A percentile compares a stretch with the other conserved stretches of the same genome.
Conservation (phyloP, 352 stramenopile genomes). For the Globisporangium mamillatum region DNA sequence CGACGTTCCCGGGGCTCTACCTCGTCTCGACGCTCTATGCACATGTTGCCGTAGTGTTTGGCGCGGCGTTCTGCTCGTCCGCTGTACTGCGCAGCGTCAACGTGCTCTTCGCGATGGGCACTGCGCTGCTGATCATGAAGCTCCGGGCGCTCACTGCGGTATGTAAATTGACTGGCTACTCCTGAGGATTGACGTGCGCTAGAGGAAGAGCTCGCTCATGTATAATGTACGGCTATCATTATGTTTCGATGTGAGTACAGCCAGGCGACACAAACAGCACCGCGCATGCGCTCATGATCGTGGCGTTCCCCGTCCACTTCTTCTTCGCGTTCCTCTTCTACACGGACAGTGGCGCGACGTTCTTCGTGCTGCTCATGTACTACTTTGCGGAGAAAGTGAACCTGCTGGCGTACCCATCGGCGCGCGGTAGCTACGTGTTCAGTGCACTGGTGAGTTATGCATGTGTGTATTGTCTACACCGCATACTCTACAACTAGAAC, state of each 20-base stretch:
- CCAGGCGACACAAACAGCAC: constrained; percentile 41
- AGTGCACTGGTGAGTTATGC: constrained; percentile 51
- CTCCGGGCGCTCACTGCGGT: constrained; percentile 44
- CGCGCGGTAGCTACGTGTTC: constrained; percentile 39
- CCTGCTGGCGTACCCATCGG: constrained; percentile 30
- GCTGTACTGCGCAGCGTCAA: constrained; percentile 72
- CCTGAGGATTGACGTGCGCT: background rate
- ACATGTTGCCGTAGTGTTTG: constrained; percentile 18
- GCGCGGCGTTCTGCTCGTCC: constrained; percentile 47
- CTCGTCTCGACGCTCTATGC: constrained; percentile 48
- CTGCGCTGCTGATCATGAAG: constrained; percentile 42
- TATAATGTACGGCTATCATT: background rate
- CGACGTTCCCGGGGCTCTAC: constrained; percentile 90
- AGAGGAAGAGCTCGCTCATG: background rate
- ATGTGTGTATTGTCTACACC: background rate
- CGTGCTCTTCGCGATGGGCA: constrained; percentile 73
- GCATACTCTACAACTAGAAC: background rate
- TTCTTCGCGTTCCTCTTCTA: constrained; percentile 91
- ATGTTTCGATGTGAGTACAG: constrained; percentile 6
- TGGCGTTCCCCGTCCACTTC: constrained; percentile 78
- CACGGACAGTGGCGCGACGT: constrained; percentile 83
- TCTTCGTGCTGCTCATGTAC: constrained; percentile 88
- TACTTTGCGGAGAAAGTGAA: constrained; percentile 57
- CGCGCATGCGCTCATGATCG: constrained; percentile 69
- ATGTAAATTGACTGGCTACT: background rate